Conservation (phyloP, 2,329 filamentous ascomycete species). For the Phialocephala sp. region DNA sequence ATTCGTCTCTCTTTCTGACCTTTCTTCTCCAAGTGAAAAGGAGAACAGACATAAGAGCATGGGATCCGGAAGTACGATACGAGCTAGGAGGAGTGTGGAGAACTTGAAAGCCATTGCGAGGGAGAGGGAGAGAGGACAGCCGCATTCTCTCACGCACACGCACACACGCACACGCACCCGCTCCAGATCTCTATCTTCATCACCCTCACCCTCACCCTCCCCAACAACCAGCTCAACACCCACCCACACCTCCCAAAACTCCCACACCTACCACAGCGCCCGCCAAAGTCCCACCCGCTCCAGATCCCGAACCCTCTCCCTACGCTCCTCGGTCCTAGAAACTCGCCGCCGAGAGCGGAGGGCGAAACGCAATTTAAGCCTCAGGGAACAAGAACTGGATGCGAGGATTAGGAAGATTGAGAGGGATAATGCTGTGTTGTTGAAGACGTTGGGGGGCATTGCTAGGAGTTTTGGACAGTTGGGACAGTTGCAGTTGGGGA, state of each 20-base stretch:
- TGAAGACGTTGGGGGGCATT: conserved; percentile 32
- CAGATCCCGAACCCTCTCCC: conserved; percentile 8
- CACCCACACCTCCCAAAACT: background rate
- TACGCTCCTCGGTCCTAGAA: conserved; percentile 15
- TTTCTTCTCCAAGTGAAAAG: background rate
- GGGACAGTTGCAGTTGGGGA: conserved; percentile 10
- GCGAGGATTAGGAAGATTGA: conserved; percentile 34
- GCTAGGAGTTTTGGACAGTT: conserved; percentile 31
- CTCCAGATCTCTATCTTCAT: conserved; percentile 13
- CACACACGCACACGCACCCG: background rate
- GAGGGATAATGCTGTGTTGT: conserved; percentile 35
- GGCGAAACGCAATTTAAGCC: conserved; percentile 25
- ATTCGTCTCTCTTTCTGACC: conserved; percentile 5
- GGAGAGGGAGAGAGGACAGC: conserved; percentile 11
- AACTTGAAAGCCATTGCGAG: too few relatives aligned
- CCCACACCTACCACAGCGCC: background rate
- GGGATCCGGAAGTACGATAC: background rate
- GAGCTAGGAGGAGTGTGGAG: background rate
- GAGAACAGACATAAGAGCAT: background rate
- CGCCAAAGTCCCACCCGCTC: background rate
- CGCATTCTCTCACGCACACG: background rate
- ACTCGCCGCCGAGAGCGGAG: conserved; percentile 25
- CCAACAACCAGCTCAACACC: background rate
- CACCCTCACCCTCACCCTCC: background rate
- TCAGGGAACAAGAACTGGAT: conserved; percentile 36